These are phyloP conservation scores for Teunomyces gatunensis DNA, from an alignment of 805 yeast genomes.

Conservation along the genomic window DNA sequence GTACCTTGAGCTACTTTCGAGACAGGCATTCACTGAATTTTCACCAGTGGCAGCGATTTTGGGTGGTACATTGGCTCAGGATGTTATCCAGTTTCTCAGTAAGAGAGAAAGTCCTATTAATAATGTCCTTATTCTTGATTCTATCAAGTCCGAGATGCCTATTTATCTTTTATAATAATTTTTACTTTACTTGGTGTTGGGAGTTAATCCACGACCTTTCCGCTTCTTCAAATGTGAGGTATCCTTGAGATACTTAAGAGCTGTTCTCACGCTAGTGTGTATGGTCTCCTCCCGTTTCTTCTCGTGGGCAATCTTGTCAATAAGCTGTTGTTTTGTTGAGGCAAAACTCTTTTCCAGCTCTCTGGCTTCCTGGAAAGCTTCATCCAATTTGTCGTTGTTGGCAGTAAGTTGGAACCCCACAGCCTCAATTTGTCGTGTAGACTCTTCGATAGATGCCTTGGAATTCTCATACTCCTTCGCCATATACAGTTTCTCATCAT, in stretches of 20 bases:
- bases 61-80: constrained; percentile 91
- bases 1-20: constrained; percentile 38
- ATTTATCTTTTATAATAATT: constrained; percentile 49
- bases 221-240: constrained; percentile 42
- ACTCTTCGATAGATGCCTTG: constrained; percentile 44
- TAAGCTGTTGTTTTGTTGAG: constrained; percentile 15
- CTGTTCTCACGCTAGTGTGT: constrained; percentile 26
- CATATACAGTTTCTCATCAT: constrained; percentile 66
- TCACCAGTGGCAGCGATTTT: constrained; percentile 82
- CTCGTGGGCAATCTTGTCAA: constrained; percentile 22
- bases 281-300: constrained; percentile 21
- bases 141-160: constrained; percentile 70
- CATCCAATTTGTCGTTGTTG: constrained; percentile 16
- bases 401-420: constrained; percentile 17
- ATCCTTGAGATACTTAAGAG: constrained; percentile 35
- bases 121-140: constrained; percentile 77
- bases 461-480: constrained; percentile 56
- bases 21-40: constrained; percentile 61
- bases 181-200: constrained; percentile 13
- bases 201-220: constrained; percentile 40
- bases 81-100: constrained; percentile 78
- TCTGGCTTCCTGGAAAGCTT: constrained; percentile 18
- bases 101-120: constrained; percentile 77
- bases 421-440: constrained; percentile 29
- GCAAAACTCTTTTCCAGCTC: constrained; percentile 16